These are phyloP conservation scores for Potentilla sterilis DNA, from an alignment of 306 rosid species.

Conservation along the genomic window DNA sequence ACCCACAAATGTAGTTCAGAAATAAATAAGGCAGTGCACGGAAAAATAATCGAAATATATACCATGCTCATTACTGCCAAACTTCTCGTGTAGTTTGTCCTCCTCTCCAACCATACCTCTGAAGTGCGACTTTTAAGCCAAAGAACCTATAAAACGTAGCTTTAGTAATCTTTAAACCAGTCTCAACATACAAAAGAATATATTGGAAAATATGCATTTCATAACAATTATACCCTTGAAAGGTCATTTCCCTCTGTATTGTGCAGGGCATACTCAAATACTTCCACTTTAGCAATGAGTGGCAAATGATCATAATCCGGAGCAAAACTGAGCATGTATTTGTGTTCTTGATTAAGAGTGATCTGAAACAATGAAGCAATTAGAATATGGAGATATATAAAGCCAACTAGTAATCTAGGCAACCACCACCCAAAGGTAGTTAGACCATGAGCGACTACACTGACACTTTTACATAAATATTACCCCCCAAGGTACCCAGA, in stretches of 20 bases:
- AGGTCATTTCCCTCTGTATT: conserved; percentile 97
- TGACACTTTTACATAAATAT: neutral
- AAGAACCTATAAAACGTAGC: conserved; percentile 60
- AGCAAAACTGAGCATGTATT: conserved; percentile 91
- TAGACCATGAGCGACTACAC: neutral
- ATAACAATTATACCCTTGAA: conserved; percentile 51
- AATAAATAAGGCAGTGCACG: neutral
- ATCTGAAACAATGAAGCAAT: conserved; percentile 52
- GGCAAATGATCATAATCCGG: conserved; percentile 97
- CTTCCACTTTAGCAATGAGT: conserved; percentile 96
- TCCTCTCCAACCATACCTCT: conserved; percentile 96
- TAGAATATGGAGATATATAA: conserved; percentile 12
- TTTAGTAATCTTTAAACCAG: conserved; percentile 18
- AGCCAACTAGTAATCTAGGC: neutral
- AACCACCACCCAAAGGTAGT: neutral
- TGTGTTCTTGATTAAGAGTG: conserved; percentile 91
- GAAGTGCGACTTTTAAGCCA: conserved; percentile 99
- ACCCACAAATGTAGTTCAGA: neutral
- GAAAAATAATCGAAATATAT: neutral
- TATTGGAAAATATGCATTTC: conserved; percentile 3
- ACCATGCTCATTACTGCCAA: conserved; percentile 99
- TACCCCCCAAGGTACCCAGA: neutral
- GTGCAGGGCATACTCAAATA: conserved; percentile 80
- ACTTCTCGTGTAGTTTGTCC: conserved; percentile 96
- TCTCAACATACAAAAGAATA: conserved; percentile 14